phyloP scores from a whole-genome alignment of 2,329 filamentous ascomycete species.

The Chaetomium olivaceum region DNA sequence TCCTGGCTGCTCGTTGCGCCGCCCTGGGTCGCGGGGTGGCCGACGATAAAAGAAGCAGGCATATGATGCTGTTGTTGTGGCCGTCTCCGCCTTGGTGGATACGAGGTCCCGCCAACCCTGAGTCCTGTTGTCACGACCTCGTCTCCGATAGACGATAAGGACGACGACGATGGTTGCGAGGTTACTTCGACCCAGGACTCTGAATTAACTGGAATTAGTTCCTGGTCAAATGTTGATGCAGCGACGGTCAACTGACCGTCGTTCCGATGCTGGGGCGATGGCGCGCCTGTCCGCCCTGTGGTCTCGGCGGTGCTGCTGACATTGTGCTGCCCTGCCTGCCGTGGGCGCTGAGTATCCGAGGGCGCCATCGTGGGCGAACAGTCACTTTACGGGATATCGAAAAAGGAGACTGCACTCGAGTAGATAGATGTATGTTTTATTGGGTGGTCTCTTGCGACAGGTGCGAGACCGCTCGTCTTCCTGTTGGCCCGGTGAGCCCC shows the following conservation, averaged over 20 bases:
- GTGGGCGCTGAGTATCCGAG: slow-evolving; percentile 27
- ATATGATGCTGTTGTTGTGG: slow-evolving; percentile 44
- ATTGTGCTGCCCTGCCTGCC: slow-evolving; percentile 25
- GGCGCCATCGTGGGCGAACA: slow-evolving; percentile 16
- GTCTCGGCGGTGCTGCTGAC: slow-evolving; percentile 22
- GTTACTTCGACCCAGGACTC: slow-evolving; percentile 97
- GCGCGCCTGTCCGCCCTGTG: slow-evolving; percentile 25
- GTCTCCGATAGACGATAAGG: slow-evolving; percentile 79
- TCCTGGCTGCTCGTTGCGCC: slow-evolving; percentile 75
- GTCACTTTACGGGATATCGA: background rate
- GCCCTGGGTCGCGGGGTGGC: slow-evolving; percentile 44
- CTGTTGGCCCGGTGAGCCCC: slow-evolving; percentile 19
- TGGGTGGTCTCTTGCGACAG: background rate
- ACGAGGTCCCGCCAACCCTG: slow-evolving; percentile 67
- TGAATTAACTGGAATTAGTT: slow-evolving; percentile 41
- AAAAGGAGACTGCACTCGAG: background rate
- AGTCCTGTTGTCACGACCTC: slow-evolving; percentile 91
- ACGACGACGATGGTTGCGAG: slow-evolving; percentile 91
- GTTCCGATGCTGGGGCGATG: slow-evolving; percentile 36
- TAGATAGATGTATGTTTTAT: background rate
- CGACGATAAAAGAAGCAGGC: slow-evolving; percentile 40
- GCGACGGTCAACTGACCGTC: slow-evolving; percentile 37
- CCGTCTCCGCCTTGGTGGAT: slow-evolving; percentile 60
- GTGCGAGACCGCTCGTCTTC: slow-evolving; percentile 11
- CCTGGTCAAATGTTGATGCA: background rate